phyloP scores from a whole-genome alignment of 2,329 filamentous ascomycete genomes.

The Byssoonygena ceratinophila region DNA sequence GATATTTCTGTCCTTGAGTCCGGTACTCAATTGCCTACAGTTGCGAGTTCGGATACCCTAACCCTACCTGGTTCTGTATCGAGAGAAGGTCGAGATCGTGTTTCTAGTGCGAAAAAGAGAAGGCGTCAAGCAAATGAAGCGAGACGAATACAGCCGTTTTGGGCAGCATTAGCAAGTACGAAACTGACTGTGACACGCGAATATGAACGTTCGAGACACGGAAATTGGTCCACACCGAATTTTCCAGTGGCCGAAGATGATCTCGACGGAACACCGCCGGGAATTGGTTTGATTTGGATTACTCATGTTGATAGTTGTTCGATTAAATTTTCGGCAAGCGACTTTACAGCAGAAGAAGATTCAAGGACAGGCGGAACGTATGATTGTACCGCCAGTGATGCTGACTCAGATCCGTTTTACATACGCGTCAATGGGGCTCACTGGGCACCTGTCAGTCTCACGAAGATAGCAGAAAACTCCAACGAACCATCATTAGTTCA shows the following conservation, averaged over 20 bases:
- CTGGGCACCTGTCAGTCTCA: slow-evolving; percentile 53
- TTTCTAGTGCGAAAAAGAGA: slow-evolving; percentile 63
- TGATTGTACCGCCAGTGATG: slow-evolving; percentile 13
- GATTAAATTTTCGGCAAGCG: slow-evolving; percentile 39
- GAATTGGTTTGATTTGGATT: slow-evolving; percentile 39
- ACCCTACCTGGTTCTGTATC: slow-evolving; percentile 38
- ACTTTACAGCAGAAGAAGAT: slow-evolving; percentile 26
- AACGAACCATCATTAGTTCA: slow-evolving; percentile 37
- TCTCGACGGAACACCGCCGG: slow-evolving; percentile 32
- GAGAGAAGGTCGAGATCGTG: slow-evolving; percentile 47
- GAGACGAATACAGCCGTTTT: slow-evolving; percentile 79
- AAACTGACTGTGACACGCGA: slow-evolving; percentile 95
- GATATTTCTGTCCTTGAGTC: slow-evolving; percentile 37
- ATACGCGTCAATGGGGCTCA: slow-evolving; percentile 55
- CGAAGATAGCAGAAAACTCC: slow-evolving; percentile 35
- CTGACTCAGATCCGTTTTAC: slow-evolving; percentile 49
- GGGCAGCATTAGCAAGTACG: slow-evolving; percentile 87
- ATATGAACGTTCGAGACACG: slow-evolving; percentile 61
- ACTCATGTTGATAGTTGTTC: slow-evolving; percentile 38
- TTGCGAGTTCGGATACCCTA: slow-evolving; percentile 34
- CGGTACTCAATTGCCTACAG: slow-evolving; percentile 29
- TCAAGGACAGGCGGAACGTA: slow-evolving; percentile 14
- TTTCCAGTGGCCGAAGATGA: slow-evolving; percentile 35
- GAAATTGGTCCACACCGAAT: slow-evolving; percentile 16
- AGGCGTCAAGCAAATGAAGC: slow-evolving; percentile 86